Base-by-base conservation (phyloP, 2,329 filamentous ascomycete genomes). In the Rutstroemia sp. region DNA sequence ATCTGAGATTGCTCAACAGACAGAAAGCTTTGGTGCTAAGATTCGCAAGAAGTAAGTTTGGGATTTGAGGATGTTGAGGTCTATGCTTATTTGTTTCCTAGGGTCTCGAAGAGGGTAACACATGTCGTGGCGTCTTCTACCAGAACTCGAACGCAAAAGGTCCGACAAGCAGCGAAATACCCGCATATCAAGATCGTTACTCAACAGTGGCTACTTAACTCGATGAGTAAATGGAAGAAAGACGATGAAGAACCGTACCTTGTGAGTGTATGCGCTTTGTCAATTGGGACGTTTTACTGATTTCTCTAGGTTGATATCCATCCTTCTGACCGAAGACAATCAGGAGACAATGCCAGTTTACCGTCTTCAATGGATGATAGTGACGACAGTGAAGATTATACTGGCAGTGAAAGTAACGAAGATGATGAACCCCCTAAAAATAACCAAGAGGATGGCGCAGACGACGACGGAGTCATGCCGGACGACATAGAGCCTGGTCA, bases 181-280 rank as follows among this genome's bases (percentile, higher is more conserved):
- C 78, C 87, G 0, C 82, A 83, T 52, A 88, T 97, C 71, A 92
- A 91, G 70, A 95, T 99, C 58, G 94, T 99, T 49, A 91, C 87
- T 64, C 88, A 91, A 53, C 84, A 90, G 65, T 99, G 94, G 94
- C 82, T 99, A 30, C 79, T 86, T 34, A 87, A 92, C 63, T 95
- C 86, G 55, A 83, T 97, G 61, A 87, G 84, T 25, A 86, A 87
- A 69, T 99, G 94, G 94, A 78, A 81, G 61, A 85, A 82, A 56
- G 76, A 95, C 10, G 85, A 94, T 56, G 92, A 96, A 70, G 78
- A 78, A 2, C 85, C 87, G 21, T 70, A 67, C 58, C 59, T 69
- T 34, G 67, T 69, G 59, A 42, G 63, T 55, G 19, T 6, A 44
- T 34, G 8, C 10, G 38, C 25, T 27, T 37, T 39, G 14, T 42